Base-by-base conservation (phyloP, 2,329 filamentous ascomycete genomes). In the Colletotrichum siamense region DNA sequence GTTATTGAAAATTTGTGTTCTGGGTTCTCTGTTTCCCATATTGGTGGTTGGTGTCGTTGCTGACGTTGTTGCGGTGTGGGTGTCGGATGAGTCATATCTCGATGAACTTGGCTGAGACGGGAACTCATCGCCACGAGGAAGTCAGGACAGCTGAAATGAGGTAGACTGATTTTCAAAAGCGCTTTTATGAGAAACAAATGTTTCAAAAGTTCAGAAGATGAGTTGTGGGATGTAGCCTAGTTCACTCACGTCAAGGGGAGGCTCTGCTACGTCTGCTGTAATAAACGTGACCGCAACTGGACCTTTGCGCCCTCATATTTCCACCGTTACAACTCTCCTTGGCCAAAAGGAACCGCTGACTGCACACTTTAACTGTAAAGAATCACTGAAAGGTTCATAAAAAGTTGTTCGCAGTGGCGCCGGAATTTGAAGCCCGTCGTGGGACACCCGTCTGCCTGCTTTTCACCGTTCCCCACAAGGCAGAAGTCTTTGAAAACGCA, bases 371-470 rank as follows among this genome's bases (percentile, higher is more conserved):
- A 8, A 52, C 6, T 52, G 10, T 24, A 12, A 2, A 52, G 44
- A 2, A 0, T 3, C n/a, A 3, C 44, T 52, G 0, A 1, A 44
- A 0, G 1, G 16, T 44, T 44, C 16, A 8, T 44, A 1, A 18
- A n/a, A 9, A 18, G 36, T 44, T 16, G 36, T 49, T n/a, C 39
- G 39, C 18, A n/a, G 18, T n/a, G 18, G 18, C 2, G 39, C 39
- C 39, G 39, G 3, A 49, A 2, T 49, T 10, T 4, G 39, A 49
- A 2, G 18, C 9, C 39, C 0, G 39, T n/a, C 39, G 3, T 49
- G 39, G 3, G 9, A 49, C 39, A n/a, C 39, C 39, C 9, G 39
- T 0, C 18, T 49, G 39, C 39, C 39, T n/a, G 1, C 39, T n/a
- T n/a, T 3, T 49, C 18, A 2, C 9, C 9, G 18, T 49, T 2